Evolutionary conservation across 495 filamentous ascomycete species (phyloP), one percentile per base, ranked within the genome.

Genomic region (Talaromyces ruber): DNA sequence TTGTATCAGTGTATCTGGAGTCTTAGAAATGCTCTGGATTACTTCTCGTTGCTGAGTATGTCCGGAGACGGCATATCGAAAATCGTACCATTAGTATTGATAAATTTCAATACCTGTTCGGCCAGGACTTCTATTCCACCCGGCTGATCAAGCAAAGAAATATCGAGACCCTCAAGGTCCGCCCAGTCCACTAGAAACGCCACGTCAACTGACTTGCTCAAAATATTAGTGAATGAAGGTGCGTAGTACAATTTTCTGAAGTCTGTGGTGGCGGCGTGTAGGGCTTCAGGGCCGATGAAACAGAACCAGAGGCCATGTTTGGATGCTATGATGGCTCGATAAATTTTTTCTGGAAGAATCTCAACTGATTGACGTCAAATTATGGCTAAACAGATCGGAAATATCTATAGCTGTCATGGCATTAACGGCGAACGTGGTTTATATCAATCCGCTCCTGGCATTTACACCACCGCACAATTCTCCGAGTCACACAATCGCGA

Each of bases 51-150:
- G 3, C 18, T 6, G 6, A 22, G 18, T 0, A 3, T 47, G 43
- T 9, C 1, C n/a, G 9, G 39, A 43, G 16, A 6, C 28, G 3
- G 21, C 6, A 4, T 56, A 30, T 7, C 34, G 21, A 14, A 4
- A 58, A 30, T 7, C 34, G 16, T 67, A 69, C 79, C 80, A 61
- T 80, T 72, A 21, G 79, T 66, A 22, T 78, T 74, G 16, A 80
- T 76, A 0, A 79, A 79, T 50, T 82, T 71, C 61, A 79, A 72
- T 3, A 85, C 72, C 64, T 82, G 79, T 18, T 72, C 68, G 5
- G 79, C 81, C 7, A 86, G 65, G 37, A 74, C 68, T 60, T 83
- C 68, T 65, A 80, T 83, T 6, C 82, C 82, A 39, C 80, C 81
- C 4, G 78, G 77, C 12, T 70, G 50, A 51, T 79, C 72, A 58